phyloP scores from a whole-genome alignment of 2,329 filamentous ascomycete genomes.

The Xylaria sp. region DNA sequence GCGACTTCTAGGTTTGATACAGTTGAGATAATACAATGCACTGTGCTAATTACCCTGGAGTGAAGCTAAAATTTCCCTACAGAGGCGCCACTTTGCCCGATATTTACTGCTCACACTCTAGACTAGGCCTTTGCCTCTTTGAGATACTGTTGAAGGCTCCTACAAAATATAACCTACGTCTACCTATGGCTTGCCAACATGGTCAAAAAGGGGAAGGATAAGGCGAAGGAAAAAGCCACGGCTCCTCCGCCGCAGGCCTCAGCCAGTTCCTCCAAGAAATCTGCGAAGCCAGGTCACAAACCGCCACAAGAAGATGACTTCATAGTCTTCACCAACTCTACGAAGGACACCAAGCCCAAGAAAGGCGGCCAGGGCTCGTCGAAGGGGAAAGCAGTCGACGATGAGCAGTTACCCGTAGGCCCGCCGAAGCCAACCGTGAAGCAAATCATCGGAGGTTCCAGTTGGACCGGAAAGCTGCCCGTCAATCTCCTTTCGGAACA shows the following conservation, averaged over 20 bases:
- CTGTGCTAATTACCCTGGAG: neutral
- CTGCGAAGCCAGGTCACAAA: constrained; percentile 50
- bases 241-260: constrained; percentile 51
- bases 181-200: constrained; percentile 51
- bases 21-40: neutral
- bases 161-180: constrained; percentile 9
- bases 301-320: constrained; percentile 60
- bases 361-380: constrained; percentile 50
- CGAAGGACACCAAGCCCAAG: constrained; percentile 62
- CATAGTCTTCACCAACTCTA: constrained; percentile 68
- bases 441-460: constrained; percentile 91
- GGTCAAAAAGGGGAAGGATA: constrained; percentile 66
- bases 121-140: constrained; percentile 9
- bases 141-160: neutral
- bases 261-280: constrained; percentile 49
- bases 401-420: constrained; percentile 52
- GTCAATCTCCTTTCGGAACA: constrained; percentile 94
- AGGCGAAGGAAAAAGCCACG: constrained; percentile 62
- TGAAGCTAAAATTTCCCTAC: constrained; percentile 9
- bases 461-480: constrained; percentile 97
- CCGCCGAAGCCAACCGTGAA: constrained; percentile 72
- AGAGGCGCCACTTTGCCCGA: constrained; percentile 19
- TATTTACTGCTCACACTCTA: neutral
- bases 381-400: constrained; percentile 41
- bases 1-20: neutral